Base-by-base conservation (phyloP, 2,329 filamentous ascomycete genomes). In the Aspergillus neoniger region DNA sequence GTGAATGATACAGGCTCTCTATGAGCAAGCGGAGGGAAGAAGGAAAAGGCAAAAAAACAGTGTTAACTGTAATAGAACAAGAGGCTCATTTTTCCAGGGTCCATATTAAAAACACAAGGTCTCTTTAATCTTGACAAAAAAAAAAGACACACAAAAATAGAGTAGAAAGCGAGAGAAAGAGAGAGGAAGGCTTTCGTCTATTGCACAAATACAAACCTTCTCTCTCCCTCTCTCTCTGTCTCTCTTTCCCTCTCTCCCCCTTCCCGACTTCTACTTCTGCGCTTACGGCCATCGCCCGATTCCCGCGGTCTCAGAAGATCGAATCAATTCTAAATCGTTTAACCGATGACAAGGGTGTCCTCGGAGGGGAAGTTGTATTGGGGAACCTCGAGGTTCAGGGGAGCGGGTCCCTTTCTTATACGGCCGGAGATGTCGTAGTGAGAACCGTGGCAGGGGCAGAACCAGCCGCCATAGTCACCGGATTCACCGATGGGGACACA, bases 401-500 rank as follows among this genome's bases (percentile, higher is more conserved):
- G 95, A 64, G 95, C 95, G 66, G 95, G 95, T 69, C 95, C 95
- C 87, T 91, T 97, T 85, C 95, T 89, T 86, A 96, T 91, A 82
- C 95, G 92, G 79, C 95, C 95, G 67, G 93, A 98, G 80, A 99
- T 98, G 80, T 99, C 95, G 88, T 99, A 99, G 86, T 99, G 95
- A 71, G 93, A 97, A 81, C 95, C 95, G 87, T 99, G 95, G 91
- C 95, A 99, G 69, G 95, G 95, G 86, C 95, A 99, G 90, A 99
- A 99, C 95, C 95, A 99, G 77, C 95, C 95, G 78, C 95, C 95
- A 75, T 85, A 99, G 82, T 99, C 96, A 79, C 95, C 95, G 67
- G 95, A 92, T 85, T 99, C 95, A 75, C 96, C 95, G 74, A 99
- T 99, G 77, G 95, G 95, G 71, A 99, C 95, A 87, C 95, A 99